These are phyloP conservation scores for Candida frijolesensis DNA, from an alignment of 1,139 yeast species.

Conservation along the genomic window DNA sequence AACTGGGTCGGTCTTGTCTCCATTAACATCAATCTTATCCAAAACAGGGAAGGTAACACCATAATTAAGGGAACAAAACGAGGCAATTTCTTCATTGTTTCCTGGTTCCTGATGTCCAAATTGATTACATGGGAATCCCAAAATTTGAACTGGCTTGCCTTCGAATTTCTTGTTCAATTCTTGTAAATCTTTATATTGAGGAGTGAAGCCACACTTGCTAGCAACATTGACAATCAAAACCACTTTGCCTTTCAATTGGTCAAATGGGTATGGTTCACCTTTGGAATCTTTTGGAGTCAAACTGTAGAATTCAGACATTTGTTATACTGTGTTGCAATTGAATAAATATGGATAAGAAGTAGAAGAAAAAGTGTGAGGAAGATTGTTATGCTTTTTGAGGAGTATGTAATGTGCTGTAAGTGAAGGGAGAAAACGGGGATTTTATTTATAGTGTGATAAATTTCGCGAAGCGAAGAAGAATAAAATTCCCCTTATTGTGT, in stretches of 20 bases:
- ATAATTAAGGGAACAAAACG: constrained; percentile 42
- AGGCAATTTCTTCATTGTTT: constrained; percentile 38
- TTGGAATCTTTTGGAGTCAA: constrained; percentile 42
- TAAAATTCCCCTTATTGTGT: too few species aligned
- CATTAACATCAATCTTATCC: constrained; percentile 88
- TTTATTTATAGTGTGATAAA: too few species aligned
- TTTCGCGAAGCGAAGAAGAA: too few species aligned
- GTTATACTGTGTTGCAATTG: background rate
- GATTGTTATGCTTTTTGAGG: too few species aligned
- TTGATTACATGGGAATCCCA: constrained; percentile 90
- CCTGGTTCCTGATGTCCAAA: constrained; percentile 59
- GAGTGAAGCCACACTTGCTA: constrained; percentile 86
- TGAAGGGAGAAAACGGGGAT: too few species aligned
- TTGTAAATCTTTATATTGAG: constrained; percentile 80
- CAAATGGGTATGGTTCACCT: constrained; percentile 68
- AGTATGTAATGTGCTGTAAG: too few species aligned
- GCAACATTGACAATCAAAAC: constrained; percentile 93
- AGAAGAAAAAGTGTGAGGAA: too few species aligned
- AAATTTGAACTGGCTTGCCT: constrained; percentile 61
- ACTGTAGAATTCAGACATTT: constrained; percentile 43
- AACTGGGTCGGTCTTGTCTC: constrained; percentile 77
- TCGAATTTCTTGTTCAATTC: constrained; percentile 76
- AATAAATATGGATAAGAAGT: constrained; percentile 30
- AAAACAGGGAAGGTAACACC: constrained; percentile 84
- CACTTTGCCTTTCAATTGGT: constrained; percentile 80